Percentiles rank a stretch among this genome's conserved stretches.
phyloP scores from a whole-genome alignment of 169 alveolate species.

The Eimeria falciformis region DNA sequence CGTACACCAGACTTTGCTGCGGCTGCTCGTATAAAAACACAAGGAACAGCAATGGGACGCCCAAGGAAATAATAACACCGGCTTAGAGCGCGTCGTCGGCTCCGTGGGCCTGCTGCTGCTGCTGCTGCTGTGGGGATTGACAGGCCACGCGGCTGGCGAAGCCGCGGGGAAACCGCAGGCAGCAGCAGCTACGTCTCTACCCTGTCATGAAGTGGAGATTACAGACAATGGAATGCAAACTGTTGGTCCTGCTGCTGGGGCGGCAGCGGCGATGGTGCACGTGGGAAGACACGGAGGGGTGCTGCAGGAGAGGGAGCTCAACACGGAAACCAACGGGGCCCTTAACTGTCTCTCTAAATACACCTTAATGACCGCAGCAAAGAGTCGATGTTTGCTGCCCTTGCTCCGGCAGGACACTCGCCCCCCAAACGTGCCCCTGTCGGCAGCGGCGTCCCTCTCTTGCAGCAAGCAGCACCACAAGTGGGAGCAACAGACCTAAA shows the following conservation, averaged over 20 bases:
- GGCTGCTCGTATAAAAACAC: not conserved
- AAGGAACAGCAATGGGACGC: not conserved
- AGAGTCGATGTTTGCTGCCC: not conserved
- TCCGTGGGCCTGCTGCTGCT: conserved; percentile 32
- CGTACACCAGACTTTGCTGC: conserved; percentile 34
- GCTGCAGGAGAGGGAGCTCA: conserved; percentile 5
- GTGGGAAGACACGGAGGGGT: not conserved
- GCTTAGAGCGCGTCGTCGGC: not conserved
- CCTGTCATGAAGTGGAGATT: conserved; percentile 32
- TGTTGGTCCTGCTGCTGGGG: not conserved
- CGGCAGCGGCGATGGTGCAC: not conserved
- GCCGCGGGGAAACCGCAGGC: conserved; percentile 66
- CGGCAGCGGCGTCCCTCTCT: conserved; percentile 68
- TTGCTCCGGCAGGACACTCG: conserved; percentile 28
- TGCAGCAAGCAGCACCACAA: no score
- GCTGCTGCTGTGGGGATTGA: conserved; percentile 69
- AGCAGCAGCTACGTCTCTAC: conserved; percentile 58
- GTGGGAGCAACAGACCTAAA: no score
- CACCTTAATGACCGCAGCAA: not conserved
- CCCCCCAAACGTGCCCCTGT: conserved; percentile 47
- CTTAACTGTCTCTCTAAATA: not conserved
- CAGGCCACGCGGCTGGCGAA: conserved; percentile 23
- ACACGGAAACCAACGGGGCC: not conserved
- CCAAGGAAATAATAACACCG: not conserved
- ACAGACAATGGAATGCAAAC: not conserved